Evolutionary conservation across 805 yeast genomes (phyloP), one percentile per base, ranked within the genome.

Genomic region (Lachancea kluyveri): DNA sequence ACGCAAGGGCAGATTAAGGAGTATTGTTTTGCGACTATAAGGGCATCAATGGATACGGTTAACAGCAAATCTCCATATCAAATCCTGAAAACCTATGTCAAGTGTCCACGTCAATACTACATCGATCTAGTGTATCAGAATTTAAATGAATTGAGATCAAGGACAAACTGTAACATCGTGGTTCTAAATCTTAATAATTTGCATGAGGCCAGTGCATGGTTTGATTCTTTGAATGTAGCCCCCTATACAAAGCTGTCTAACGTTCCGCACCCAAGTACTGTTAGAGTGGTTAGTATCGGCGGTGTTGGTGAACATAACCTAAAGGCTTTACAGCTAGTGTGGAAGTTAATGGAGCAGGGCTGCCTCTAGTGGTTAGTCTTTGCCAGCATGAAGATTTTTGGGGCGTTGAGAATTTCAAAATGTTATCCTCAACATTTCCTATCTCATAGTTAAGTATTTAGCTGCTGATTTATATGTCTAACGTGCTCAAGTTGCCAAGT

Each of bases 161-260:
- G 48, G 31, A 53, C 59, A 6, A 53, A 50, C 24, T 56, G 62
- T 37, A 58, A 58, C 30, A 47, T 57, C 7, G 58, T 58, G 2
- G 46, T 58, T 8, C 24, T 58, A 25, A 50, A 54, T 23, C 34
- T 57, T 17, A 56, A 47, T 30, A 58, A 57, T 35, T 29, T 58
- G n/a, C 57, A 53, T 33, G 60, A 57, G 37, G 50, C 62, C 1
- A 39, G 41, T 3, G 33, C 46, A 3, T 57, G 62, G 62, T 50
- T 57, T 30, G 38, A 42, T 15, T 30, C 48, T 3, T 30, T 57
- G 10, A 42, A 49, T n/a, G 20, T 50, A 5, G 17, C 44, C 8
- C 44, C 44, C 25, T 44, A 42, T 25, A 49, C 59, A 5, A 29
- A 28, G 10, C 24, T 39, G n/a, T 25, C 33, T 3, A 50, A 44